Base-by-base conservation (phyloP, 805 yeast species). In the Ogataea siamensis region DNA sequence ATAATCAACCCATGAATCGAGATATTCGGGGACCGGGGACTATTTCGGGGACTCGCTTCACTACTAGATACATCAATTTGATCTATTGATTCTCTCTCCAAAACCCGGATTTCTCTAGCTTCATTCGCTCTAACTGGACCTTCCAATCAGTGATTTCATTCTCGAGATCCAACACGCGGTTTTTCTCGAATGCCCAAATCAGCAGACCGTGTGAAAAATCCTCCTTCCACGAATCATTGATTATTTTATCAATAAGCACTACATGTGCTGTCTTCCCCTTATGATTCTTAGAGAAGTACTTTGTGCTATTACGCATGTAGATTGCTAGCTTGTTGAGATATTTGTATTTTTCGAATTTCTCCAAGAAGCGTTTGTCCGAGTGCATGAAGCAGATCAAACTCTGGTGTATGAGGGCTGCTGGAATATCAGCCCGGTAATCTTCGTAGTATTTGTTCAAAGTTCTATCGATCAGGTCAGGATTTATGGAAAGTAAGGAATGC, bases 161-260 rank as follows among this genome's bases (percentile, higher is more conserved):
- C n/a, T n/a, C n/a, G n/a, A n/a, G n/a, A 12, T 22, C 20, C 33
- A 32, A 13, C 52, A 26, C 14, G 49, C 18, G 20, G 6, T 28
- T 34, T 38, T 56, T 58, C 5, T 39, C 42, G 33, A 58, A 42
- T 2, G 54, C 62, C 60, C 61, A 55, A 19, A 40, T 44, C 26
- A 59, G 12, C 25, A 30, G 16, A 7, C 23, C 12, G 17, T 30
- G 34, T 5, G 29, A 9, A 14, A 18, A 20, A 8, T 45, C 43
- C 25, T 56, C 44, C 9, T 38, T 45, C 12, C 34, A 33, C 2
- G 61, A 47, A 19, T 54, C 57, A 1, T 32, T 22, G 8, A 59
- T 44, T 12, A 59, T 31, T 6, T 41, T 22, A 36, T 57, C 49
- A 28, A 59, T 44, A 14, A 59, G 37, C 20, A 32, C 29, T n/a